phyloP scores from a whole-genome alignment of 345 rosid species.

The Nephelium lappaceum region DNA sequence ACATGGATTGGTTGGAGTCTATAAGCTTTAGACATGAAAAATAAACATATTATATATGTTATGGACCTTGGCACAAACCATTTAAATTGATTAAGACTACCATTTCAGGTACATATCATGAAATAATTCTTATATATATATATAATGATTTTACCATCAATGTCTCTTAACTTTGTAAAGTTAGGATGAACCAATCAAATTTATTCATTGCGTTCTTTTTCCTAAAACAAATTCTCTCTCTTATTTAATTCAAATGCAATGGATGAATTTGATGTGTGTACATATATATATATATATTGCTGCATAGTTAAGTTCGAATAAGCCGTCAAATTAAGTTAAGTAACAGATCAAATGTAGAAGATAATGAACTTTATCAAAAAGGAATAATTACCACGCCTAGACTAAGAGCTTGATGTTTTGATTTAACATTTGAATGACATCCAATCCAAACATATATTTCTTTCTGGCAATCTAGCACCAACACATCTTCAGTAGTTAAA shows the following conservation, averaged over 20 bases:
- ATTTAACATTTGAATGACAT: conserved; percentile 49
- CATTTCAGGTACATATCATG: not conserved
- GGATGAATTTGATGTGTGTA: no score
- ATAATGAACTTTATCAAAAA: conserved; percentile 7
- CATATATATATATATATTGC: no score
- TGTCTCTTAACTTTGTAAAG: no score
- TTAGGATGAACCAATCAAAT: no score
- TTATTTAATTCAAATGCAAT: no score
- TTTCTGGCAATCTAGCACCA: conserved; percentile 59
- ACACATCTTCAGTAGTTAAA: conserved; percentile 82
- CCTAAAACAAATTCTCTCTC: no score
- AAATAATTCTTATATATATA: conserved; percentile 7
- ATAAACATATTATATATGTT: not conserved
- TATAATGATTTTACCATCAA: no score
- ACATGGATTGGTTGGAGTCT: no score
- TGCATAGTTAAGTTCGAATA: not conserved
- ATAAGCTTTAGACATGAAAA: not conserved
- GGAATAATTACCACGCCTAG: conserved; percentile 58
- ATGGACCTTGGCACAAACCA: not conserved
- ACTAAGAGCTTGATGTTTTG: conserved; percentile 52
- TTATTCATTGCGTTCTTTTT: no score
- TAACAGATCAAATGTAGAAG: not conserved
- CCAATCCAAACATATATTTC: conserved; percentile 82
- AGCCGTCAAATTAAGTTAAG: not conserved
- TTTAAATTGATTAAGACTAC: not conserved